Conservation (phyloP, 208 protist species). For the Acanthamoeba royreba region DNA sequence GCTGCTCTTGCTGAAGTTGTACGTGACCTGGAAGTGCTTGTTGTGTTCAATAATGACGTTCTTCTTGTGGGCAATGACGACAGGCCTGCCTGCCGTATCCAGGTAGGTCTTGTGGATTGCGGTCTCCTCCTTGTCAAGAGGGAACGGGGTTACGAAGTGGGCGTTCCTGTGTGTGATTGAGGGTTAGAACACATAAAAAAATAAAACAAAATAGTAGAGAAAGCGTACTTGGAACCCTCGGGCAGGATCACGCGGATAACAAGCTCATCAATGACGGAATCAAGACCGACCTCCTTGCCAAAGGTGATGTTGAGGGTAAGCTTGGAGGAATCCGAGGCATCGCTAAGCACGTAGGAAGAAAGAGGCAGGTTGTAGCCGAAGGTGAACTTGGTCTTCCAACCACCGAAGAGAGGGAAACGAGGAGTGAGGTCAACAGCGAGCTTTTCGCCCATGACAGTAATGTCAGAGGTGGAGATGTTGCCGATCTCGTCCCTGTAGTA, state of each 20-base stretch:
- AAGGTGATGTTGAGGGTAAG: too few relatives aligned
- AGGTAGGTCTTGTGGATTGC: constrained; percentile 60
- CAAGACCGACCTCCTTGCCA: too few relatives aligned
- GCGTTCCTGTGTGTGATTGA: constrained; percentile 61
- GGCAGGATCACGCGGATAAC: too few relatives aligned
- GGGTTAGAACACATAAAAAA: too few relatives aligned
- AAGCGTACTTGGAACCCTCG: too few relatives aligned
- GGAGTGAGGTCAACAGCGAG: constrained; percentile 67
- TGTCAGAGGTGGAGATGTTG: constrained; percentile 75
- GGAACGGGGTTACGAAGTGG: constrained; percentile 55
- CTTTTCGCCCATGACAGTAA: neutral
- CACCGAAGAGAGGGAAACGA: constrained; percentile 75
- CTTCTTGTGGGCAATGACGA: neutral
- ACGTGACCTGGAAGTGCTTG: constrained; percentile 57
- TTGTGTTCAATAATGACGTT: constrained; percentile 55
- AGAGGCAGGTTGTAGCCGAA: too few relatives aligned
- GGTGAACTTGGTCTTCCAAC: constrained; percentile 75
- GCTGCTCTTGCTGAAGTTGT: constrained; percentile 15
- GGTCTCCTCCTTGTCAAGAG: neutral
- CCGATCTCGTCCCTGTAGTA: constrained; percentile 80
- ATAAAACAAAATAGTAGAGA: too few relatives aligned
- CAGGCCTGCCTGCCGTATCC: constrained; percentile 63
- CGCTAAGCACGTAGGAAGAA: too few relatives aligned
- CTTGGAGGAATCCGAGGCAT: too few relatives aligned
- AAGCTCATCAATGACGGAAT: too few relatives aligned